A percentile compares a stretch with the other conserved stretches of the same genome.
phyloP scores from a whole-genome alignment of 2,329 filamentous ascomycete genomes.

The Fusarium pseudograminearum region DNA sequence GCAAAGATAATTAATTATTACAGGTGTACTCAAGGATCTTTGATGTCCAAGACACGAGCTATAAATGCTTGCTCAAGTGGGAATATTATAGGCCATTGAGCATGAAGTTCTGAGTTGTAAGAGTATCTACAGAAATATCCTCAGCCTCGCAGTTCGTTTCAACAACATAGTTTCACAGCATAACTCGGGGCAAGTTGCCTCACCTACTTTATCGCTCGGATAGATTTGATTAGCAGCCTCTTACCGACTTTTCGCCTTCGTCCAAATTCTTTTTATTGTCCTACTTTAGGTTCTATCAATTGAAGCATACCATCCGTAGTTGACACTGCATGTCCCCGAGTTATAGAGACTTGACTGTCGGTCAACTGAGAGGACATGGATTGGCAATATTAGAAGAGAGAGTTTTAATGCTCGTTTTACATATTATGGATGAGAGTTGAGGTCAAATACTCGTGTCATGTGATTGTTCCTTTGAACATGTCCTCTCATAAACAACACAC shows the following conservation, averaged over 20 bases:
- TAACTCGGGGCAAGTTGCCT: conserved; percentile 1
- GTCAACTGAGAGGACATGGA: neutral
- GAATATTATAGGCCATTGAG: neutral
- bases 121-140: neutral
- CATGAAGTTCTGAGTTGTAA: neutral
- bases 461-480: neutral
- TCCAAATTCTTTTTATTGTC: neutral
- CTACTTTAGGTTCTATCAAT: neutral
- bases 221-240: neutral
- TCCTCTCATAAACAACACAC: neutral
- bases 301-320: neutral
- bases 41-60: neutral
- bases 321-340: neutral
- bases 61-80: neutral
- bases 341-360: neutral
- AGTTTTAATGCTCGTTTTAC: neutral
- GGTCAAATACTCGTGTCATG: neutral
- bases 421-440: neutral
- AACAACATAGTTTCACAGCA: neutral
- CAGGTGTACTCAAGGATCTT: neutral
- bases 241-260: conserved; percentile 7
- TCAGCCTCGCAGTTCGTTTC: conserved; percentile 21
- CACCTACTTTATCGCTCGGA: neutral
- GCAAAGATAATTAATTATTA: neutral
- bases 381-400: neutral